A percentile compares a stretch with the other conserved stretches of the same genome.
Evolutionary conservation across 2,329 filamentous ascomycete species (phyloP).

Genomic region (Peltaster fructicola): DNA sequence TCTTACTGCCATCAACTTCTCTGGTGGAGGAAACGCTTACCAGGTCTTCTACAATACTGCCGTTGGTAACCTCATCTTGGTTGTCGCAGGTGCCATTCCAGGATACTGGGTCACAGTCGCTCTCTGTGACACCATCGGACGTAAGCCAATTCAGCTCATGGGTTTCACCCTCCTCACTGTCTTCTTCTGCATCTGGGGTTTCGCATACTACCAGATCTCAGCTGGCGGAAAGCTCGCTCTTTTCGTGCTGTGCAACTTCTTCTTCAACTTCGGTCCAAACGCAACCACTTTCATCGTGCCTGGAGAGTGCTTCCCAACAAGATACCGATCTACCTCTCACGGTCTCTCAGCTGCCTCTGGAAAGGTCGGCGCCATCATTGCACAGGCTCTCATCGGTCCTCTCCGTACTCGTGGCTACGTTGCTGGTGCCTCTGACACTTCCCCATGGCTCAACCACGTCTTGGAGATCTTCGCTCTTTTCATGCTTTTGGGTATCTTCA

Average conservation of each 20-base stretch:
- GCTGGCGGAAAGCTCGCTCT: conserved; percentile 25
- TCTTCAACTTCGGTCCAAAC: conserved; percentile 37
- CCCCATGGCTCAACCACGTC: conserved; percentile 53
- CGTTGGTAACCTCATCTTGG: conserved; percentile 61
- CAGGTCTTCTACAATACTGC: conserved; percentile 55
- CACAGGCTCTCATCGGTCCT: conserved; percentile 31
- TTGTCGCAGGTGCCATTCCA: conserved; percentile 61
- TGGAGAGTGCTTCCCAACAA: conserved; percentile 33
- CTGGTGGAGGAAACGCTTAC: conserved; percentile 49
- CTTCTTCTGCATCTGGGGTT: conserved; percentile 32
- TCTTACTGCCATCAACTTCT: conserved; percentile 54
- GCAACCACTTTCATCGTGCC: conserved; percentile 34
- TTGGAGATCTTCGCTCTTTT: conserved; percentile 66
- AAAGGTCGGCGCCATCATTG: conserved; percentile 32
- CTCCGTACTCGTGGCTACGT: conserved; percentile 38
- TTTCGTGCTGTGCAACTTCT: conserved; percentile 32
- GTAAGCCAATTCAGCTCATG: conserved; percentile 57
- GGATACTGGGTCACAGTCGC: conserved; percentile 70
- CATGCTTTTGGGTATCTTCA: conserved; percentile 56
- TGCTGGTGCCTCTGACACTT: conserved; percentile 32
- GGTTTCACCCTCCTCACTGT: conserved; percentile 31
- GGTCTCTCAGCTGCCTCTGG: conserved; percentile 31
- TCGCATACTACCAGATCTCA: conserved; percentile 28
- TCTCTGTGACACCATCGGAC: conserved; percentile 54
- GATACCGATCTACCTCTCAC: conserved; percentile 30